These are phyloP conservation scores for Papiliotrema nemorosa DNA, from an alignment of 1,284 basidiomycete species.

Conservation along the genomic window DNA sequence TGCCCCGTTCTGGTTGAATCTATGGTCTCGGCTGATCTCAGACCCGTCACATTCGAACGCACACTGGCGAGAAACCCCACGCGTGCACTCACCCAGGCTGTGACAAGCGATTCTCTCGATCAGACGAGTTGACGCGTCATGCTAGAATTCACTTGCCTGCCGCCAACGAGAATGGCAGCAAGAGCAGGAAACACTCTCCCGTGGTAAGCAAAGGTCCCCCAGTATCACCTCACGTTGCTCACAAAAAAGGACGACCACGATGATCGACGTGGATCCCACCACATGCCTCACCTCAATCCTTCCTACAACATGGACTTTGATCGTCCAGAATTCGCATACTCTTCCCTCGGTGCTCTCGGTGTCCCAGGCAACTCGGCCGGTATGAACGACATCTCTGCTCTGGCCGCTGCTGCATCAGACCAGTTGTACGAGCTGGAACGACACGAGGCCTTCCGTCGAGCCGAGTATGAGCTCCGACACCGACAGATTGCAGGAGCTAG, in stretches of 20 bases:
- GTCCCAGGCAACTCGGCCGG: constrained; percentile 49
- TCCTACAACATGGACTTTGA: constrained; percentile 48
- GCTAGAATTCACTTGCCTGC: constrained; percentile 76
- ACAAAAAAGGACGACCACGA: constrained; percentile 20
- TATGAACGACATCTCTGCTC: constrained; percentile 56
- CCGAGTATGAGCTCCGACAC: constrained; percentile 77
- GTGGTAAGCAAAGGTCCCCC: too few relatives aligned
- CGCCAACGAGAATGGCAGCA: constrained; percentile 32
- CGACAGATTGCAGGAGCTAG: constrained; percentile 50
- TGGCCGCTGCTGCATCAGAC: constrained; percentile 77
- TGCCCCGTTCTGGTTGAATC: constrained; percentile 12
- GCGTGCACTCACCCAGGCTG: constrained; percentile 89
- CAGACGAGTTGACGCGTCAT: constrained; percentile 95
- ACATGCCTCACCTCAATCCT: constrained; percentile 39
- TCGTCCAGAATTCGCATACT: constrained; percentile 37
- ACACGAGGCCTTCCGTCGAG: constrained; percentile 72
- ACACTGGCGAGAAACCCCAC: constrained; percentile 97
- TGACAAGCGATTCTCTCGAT: constrained; percentile 96
- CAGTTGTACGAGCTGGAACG: constrained; percentile 82
- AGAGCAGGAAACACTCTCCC: constrained; percentile 31
- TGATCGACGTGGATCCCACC: constrained; percentile 32
- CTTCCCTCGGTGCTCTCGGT: constrained; percentile 26
- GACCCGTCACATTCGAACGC: constrained; percentile 96
- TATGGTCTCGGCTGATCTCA: constrained; percentile 43
- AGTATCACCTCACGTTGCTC: too few relatives aligned